Percentiles rank a stretch among this genome's conserved stretches.
These are phyloP conservation scores for Neurospora sp. DNA, from an alignment of 495 filamentous ascomycete genomes.

Conservation along the genomic window DNA sequence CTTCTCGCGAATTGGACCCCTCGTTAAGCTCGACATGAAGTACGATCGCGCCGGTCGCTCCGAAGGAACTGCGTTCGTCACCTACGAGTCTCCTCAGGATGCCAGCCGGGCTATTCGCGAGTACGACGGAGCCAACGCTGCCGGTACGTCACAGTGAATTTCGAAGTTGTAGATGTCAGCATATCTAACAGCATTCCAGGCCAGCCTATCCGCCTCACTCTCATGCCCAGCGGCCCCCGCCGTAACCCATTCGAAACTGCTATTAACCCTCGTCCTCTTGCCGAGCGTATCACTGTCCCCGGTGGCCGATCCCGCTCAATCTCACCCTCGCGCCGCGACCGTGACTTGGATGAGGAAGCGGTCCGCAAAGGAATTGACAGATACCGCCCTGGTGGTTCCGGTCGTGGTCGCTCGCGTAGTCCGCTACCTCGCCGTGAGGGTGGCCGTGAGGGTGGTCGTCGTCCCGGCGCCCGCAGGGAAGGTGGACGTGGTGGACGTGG, in stretches of 20 bases:
- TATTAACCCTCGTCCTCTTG: slow-evolving; percentile 50
- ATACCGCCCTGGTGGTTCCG: slow-evolving; percentile 8
- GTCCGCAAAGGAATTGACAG: slow-evolving; percentile 28
- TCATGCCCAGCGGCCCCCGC: slow-evolving; percentile 45
- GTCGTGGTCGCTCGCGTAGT: slow-evolving; percentile 6
- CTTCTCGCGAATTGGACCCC: slow-evolving; percentile 66
- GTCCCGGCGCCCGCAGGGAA: slow-evolving; percentile 41
- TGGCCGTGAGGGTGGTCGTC: slow-evolving; percentile 39
- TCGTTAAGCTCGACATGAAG: slow-evolving; percentile 58
- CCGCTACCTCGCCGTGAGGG: slow-evolving; percentile 12
- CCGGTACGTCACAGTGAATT: slow-evolving; percentile 37
- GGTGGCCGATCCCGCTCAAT: slow-evolving; percentile 38
- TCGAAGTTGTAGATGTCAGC: neutral
- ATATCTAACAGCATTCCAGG: slow-evolving; percentile 27
- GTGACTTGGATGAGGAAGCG: slow-evolving; percentile 16
- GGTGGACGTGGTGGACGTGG: slow-evolving; percentile 35
- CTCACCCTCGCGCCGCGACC: slow-evolving; percentile 44
- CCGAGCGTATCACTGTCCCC: slow-evolving; percentile 61
- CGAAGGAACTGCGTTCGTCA: slow-evolving; percentile 76
- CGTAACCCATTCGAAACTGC: slow-evolving; percentile 51
- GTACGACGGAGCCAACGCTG: slow-evolving; percentile 85
- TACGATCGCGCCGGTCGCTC: slow-evolving; percentile 91
- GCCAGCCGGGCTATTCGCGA: slow-evolving; percentile 67
- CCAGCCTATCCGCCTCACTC: slow-evolving; percentile 74
- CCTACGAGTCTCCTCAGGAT: slow-evolving; percentile 58